Evolutionary conservation across 1,284 basidiomycete species (phyloP).

Genomic region (Sanguinoderma infundibulare): DNA sequence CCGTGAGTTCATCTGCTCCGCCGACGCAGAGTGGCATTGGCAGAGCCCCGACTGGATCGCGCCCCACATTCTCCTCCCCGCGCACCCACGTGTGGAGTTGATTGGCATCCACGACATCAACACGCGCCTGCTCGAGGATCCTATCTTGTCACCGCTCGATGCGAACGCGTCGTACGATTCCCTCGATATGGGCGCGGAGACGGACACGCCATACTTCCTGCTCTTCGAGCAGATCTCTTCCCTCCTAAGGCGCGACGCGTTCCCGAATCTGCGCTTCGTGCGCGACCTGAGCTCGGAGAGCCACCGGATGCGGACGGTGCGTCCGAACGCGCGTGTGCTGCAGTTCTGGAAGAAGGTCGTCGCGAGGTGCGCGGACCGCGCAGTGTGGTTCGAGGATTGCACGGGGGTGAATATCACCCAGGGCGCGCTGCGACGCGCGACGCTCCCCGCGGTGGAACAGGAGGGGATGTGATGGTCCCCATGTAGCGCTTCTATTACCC

Average conservation of each 20-base stretch:
- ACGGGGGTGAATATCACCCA: conserved; percentile 44
- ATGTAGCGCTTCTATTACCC: background rate
- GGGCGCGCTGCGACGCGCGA: conserved; percentile 34
- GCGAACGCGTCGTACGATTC: conserved; percentile 1
- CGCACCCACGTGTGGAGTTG: conserved; percentile 62
- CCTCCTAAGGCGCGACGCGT: conserved; percentile 59
- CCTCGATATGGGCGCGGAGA: conserved; percentile 13
- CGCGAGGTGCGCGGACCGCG: conserved; percentile 48
- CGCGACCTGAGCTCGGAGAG: conserved; percentile 55
- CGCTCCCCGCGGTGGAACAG: conserved; percentile 1
- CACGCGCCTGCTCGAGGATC: conserved; percentile 53
- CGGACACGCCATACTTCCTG: conserved; percentile 59
- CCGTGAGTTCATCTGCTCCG: conserved; percentile 69
- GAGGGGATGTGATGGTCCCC: background rate
- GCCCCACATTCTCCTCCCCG: conserved; percentile 70
- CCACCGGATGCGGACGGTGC: conserved; percentile 35
- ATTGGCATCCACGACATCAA: conserved; percentile 77
- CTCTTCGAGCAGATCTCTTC: conserved; percentile 67
- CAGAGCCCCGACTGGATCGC: conserved; percentile 77
- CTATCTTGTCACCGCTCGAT: conserved; percentile 26
- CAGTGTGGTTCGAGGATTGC: conserved; percentile 62
- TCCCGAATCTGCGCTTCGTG: conserved; percentile 63
- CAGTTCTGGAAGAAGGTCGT: conserved; percentile 57
- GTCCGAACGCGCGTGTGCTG: conserved; percentile 39
- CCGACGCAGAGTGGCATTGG: conserved; percentile 82